Evolutionary conservation across 768 basidiomycete genomes (phyloP).

Genomic region (Clitopilus hobsonii): DNA sequence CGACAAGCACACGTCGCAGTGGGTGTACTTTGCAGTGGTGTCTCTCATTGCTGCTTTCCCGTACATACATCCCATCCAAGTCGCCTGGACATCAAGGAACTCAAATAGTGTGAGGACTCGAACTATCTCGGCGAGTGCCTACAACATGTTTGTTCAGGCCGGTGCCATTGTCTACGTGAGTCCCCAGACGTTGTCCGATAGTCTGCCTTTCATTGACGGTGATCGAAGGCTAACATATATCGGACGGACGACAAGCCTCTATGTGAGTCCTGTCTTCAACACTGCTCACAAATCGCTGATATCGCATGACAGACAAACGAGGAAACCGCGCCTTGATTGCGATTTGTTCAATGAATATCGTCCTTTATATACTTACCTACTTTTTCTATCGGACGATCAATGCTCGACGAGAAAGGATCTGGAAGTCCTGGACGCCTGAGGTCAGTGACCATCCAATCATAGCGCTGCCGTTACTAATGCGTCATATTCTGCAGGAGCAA

Average conservation of each 20-base stretch:
- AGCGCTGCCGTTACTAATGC: neutral
- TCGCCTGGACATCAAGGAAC: constrained; percentile 58
- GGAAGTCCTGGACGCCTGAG: constrained; percentile 46
- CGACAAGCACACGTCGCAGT: constrained; percentile 41
- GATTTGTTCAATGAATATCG: constrained; percentile 50
- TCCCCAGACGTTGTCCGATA: neutral
- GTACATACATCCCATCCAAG: constrained; percentile 43
- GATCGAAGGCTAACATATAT: constrained; percentile 53
- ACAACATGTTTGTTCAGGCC: constrained; percentile 66
- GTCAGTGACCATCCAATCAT: constrained; percentile 24
- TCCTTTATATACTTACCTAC: constrained; percentile 44
- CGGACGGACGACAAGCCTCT: constrained; percentile 37
- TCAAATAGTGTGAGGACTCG: constrained; percentile 56
- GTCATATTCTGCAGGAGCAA: constrained; percentile 35
- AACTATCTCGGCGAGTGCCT: constrained; percentile 28
- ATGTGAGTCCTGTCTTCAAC: neutral
- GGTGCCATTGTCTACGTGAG: constrained; percentile 44
- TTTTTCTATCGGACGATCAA: constrained; percentile 51
- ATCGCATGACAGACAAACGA: constrained; percentile 39
- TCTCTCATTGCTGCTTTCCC: constrained; percentile 54
- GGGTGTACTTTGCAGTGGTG: constrained; percentile 52
- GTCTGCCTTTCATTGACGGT: neutral
- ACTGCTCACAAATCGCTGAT: neutral
- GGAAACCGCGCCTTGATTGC: constrained; percentile 55
- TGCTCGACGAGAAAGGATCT: constrained; percentile 39